Base-by-base conservation (phyloP, 2,329 filamentous ascomycete genomes). In the Orbilia oligospora region DNA sequence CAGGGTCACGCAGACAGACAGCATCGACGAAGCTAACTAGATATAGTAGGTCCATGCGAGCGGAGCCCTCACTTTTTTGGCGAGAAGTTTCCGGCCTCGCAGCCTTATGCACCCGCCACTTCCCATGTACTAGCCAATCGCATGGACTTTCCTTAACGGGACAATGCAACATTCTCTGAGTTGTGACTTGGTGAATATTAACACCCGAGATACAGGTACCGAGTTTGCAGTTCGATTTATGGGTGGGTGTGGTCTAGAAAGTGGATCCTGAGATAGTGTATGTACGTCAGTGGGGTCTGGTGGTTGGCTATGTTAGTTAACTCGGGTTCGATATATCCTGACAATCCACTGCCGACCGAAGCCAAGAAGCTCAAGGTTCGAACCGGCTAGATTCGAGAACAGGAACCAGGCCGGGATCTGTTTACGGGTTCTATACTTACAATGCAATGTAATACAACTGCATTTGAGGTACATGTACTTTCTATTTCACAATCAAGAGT, bases 11-110 rank as follows among this genome's bases (percentile, higher is more conserved):
- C 36, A 64, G 22, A 44, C 53, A 24, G 38, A 41, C 53, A 22
- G 49, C 48, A 44, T 53, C 53, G 20, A 36, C 22, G n/a, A n/a
- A 0, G 36, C 73, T 70, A 67, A 46, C 5, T 61, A 30, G n/a
- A 68, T 71, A 4, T 14, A 36, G 66, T 6, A 77, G 44, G 73
- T 77, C 66, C 53, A 77, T 46, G 67, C 73, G 73, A 71, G 61
- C 48, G 58, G 61, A 63, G 67, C 66, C 56, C 58, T 61, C 56
- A 53, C 33, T 46, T 18, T 56, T 56, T 68, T 63, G 63, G 53
- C 41, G 53, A 67, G 49, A 72, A 75, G 56, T 75, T 44, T 53
- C 71, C 71, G 64, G 67, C 71, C 67, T 75, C 67, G 71, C 61
- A 75, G 63, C 63, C 58, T 61, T 68, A 51, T 63, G 56, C 68